Evolutionary conservation across 2,329 filamentous ascomycete genomes (phyloP).

Genomic region (Sclerotinia trifoliorum): DNA sequence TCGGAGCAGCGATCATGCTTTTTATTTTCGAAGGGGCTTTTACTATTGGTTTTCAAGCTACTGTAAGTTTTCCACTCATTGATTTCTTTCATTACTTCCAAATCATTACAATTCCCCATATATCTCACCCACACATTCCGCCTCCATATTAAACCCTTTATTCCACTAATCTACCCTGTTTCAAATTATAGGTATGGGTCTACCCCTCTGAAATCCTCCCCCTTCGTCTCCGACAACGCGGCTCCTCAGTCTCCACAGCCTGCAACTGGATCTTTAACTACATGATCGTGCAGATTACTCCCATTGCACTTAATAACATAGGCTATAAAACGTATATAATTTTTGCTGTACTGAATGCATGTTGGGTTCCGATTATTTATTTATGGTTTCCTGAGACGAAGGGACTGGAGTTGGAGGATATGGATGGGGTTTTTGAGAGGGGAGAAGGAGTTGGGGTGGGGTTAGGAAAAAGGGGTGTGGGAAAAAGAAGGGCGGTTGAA

Average conservation of each 20-base stretch:
- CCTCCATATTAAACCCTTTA: too few relatives aligned
- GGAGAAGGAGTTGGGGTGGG: too few relatives aligned
- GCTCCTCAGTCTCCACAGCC: conserved; percentile 60
- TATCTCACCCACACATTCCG: not conserved
- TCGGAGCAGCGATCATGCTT: conserved; percentile 49
- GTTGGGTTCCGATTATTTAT: conserved; percentile 53
- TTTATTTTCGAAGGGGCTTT: conserved; percentile 63
- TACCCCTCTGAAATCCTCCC: conserved; percentile 60
- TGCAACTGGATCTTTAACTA: conserved; percentile 51
- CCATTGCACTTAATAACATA: conserved; percentile 44
- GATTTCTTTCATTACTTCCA: not conserved
- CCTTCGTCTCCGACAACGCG: conserved; percentile 56
- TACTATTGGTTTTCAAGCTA: conserved; percentile 57
- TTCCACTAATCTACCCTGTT: not conserved
- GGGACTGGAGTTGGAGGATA: conserved; percentile 61
- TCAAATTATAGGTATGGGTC: conserved; percentile 46
- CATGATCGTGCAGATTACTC: conserved; percentile 49
- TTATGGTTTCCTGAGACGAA: conserved; percentile 66
- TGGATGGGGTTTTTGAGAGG: conserved; percentile 42
- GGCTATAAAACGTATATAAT: conserved; percentile 44
- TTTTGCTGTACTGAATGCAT: conserved; percentile 37
- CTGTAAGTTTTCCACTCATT: conserved; percentile 41
- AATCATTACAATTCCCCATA: not conserved
- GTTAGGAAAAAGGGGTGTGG: too few relatives aligned
- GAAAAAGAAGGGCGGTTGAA: not conserved